Evolutionary conservation across 805 yeast genomes (phyloP), one percentile per base, ranked within the genome.

Genomic region (Candida silvicultrix): DNA sequence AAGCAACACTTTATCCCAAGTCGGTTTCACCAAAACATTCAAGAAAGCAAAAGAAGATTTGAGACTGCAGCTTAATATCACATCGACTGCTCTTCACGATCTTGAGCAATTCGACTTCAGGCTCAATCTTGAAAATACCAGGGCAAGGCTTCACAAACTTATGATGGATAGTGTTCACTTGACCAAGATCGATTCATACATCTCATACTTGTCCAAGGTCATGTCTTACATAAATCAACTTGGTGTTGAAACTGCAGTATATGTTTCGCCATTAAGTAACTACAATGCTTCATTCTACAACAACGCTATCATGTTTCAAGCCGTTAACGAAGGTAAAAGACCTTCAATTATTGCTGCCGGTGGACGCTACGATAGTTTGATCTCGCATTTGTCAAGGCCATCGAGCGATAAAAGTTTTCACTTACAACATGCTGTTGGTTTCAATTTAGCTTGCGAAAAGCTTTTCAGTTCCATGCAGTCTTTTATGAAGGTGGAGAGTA

Each of bases 261-360:
- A 76, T 25, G 68, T 94, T 25, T 79, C 88, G 3, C 99, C 99
- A 0, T 73, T 94, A 63, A 79, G 89, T 56, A 88, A 89, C 52
- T 88, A 87, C 65, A 89, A 89, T 54, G 77, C 83, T 29, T 75
- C 81, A 10, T 92, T 89, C 59, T 94, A 90, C 59, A 70, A 74
- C 35, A 80, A 81, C 16, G 95, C 95, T 0, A 67, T 90, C 2
- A 89, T 94, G 95, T 94, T 92, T 60, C 95, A 89, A 54, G 88
- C 86, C 0, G 77, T 89, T 1, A 77, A 80, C 51, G 85, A 87
- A 45, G 83, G 80, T 50, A 72, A 58, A 60, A 56, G 68, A 69
- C 58, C 46, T 53, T 68, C 60, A 37, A 51, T 83, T 29, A 69
- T 94, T 37, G 94, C 94, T 15, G 92, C 94, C 0, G 99, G 99